phyloP scores from a whole-genome alignment of 495 filamentous ascomycete genomes.

The Tuber brumale region DNA sequence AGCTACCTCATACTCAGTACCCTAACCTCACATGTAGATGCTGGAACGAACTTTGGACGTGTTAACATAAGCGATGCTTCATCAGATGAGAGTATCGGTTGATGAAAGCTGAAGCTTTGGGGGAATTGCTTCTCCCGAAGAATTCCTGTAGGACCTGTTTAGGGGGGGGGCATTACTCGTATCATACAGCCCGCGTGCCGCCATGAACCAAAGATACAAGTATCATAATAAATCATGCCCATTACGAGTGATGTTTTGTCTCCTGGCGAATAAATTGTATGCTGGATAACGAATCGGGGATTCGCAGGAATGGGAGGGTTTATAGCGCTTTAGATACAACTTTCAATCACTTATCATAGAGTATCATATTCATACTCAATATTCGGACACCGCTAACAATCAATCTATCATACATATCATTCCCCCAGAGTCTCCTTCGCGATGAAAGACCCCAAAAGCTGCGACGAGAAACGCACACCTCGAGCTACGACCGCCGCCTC shows the following conservation, averaged over 20 bases:
- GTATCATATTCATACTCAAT: neutral
- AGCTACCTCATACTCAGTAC: neutral
- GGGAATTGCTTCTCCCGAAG: neutral
- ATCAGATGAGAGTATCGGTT: neutral
- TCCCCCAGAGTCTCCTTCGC: constrained; percentile 37
- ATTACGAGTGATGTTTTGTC: neutral
- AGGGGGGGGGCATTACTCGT: neutral
- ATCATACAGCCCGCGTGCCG: neutral
- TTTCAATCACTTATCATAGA: neutral
- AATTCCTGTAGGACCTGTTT: neutral
- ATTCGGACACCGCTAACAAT: neutral
- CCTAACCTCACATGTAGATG: neutral
- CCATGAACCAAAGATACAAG: neutral
- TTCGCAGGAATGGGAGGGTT: neutral
- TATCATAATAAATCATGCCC: neutral
- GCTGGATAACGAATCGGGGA: neutral
- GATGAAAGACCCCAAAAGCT: constrained; percentile 52
- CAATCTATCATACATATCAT: neutral
- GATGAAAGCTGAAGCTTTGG: neutral
- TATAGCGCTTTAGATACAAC: neutral
- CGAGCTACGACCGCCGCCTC: constrained; percentile 60
- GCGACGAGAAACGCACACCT: constrained; percentile 61
- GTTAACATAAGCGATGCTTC: neutral
- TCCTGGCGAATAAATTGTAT: neutral
- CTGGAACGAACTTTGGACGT: neutral